Percentiles rank a stretch among this genome's conserved stretches.
phyloP scores from a whole-genome alignment of 768 basidiomycete genomes.

The Trametes coccinea region DNA sequence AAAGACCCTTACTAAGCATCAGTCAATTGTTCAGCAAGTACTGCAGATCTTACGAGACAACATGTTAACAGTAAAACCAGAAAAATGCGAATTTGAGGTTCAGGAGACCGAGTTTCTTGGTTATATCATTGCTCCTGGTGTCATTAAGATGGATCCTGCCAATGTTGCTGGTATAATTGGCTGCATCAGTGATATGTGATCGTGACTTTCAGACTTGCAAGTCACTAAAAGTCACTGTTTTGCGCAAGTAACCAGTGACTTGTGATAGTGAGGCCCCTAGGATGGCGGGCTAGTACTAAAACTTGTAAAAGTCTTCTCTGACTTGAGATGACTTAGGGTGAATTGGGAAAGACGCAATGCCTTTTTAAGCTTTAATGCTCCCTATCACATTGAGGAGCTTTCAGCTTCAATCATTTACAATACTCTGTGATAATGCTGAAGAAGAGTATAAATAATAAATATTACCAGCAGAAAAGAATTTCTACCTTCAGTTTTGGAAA shows the following conservation, averaged over 20 bases:
- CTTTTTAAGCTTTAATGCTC: too few species aligned
- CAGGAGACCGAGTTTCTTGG: slow-evolving; percentile 35
- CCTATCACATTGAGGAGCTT: too few species aligned
- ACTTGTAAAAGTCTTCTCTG: too few species aligned
- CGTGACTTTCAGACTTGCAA: slow-evolving; percentile 31
- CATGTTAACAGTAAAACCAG: slow-evolving; percentile 38
- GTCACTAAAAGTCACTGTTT: slow-evolving; percentile 34
- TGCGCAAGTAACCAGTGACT: slow-evolving; percentile 25
- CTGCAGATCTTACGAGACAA: slow-evolving; percentile 31
- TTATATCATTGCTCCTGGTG: slow-evolving; percentile 25
- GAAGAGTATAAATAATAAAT: too few species aligned
- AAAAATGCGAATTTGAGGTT: slow-evolving; percentile 39
- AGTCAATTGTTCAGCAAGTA: slow-evolving; percentile 22
- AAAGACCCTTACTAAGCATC: slow-evolving; percentile 19
- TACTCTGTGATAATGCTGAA: too few species aligned
- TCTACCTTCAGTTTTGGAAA: too few species aligned
- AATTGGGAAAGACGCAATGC: too few species aligned
- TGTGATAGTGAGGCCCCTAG: not conserved
- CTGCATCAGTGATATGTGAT: slow-evolving; percentile 27
- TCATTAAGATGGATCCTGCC: slow-evolving; percentile 34
- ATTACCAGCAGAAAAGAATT: too few species aligned
- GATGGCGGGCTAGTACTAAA: too few species aligned
- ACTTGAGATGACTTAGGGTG: too few species aligned
- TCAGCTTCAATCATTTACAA: too few species aligned
- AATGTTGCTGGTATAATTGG: slow-evolving; percentile 34